Evolutionary conservation across 129 eudicot species (phyloP), one percentile per base, ranked within the genome.

Genomic region (Pulicaria dysenterica): DNA sequence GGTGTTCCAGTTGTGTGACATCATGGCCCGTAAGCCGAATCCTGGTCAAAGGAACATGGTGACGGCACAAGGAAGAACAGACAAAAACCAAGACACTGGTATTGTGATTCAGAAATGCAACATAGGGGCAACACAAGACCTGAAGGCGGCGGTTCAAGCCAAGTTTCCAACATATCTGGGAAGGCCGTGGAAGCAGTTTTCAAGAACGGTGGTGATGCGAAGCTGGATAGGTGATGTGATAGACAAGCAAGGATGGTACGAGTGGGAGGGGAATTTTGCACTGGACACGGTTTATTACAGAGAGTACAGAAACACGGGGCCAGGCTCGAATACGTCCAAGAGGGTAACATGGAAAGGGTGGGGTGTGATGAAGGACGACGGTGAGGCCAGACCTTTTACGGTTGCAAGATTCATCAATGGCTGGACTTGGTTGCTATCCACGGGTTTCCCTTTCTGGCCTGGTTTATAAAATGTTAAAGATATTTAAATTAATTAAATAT

Each of bases 281-380:
- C 48, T 88, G 58, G 58, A 83, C 3, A 88, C 84, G 2, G 62
- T 88, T 81, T 83, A 74, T 56, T 88, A 88, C 12, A 79, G 85
- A 3, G 95, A 85, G 88, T 88, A 85, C 45, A 17, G 63, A 77
- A 88, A 88, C 70, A 34, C 24, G 1, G 95, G 95, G 9, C 67
- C 84, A 0, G 95, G 95, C 8, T 80, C 91, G 1, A 82, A 80
- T 8, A 82, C 79, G 6, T 61, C 75, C 13, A 68, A 80, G 14
- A 74, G 95, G 38, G 95, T 88, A 41, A 78, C 24, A 0, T 88
- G 90, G 94, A 62, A 79, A 40, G 90, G 94, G n/a, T 88, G 64
- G 70, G 87, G 72, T 77, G 85, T 81, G 15, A 79, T 87, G 1
- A 87, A 65, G 15, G 58, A 43, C 15, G 3, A 36, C 0, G 43